Evolutionary conservation across 2,329 filamentous ascomycete species (phyloP).

Genomic region (Claviceps citrina): DNA sequence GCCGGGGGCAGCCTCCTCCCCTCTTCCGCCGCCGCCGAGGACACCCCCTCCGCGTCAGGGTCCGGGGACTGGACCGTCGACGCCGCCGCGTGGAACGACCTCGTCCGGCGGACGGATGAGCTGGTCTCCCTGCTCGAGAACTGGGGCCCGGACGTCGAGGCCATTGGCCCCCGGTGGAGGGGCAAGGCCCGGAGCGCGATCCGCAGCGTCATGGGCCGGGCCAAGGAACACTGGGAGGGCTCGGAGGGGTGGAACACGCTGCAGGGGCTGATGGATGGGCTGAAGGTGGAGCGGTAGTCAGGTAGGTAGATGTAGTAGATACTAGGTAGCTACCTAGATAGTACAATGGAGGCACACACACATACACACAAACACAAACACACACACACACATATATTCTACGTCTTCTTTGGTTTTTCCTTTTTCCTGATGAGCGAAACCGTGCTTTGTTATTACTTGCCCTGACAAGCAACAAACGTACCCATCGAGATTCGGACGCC

Average conservation of each 20-base stretch:
- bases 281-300: slow-evolving; percentile 27
- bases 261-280: slow-evolving; percentile 37
- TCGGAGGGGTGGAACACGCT: slow-evolving; percentile 51
- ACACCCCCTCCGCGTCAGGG: too few species aligned
- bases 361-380: too few species aligned
- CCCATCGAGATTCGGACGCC: too few species aligned
- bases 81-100: slow-evolving; percentile 49
- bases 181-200: slow-evolving; percentile 78
- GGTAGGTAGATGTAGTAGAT: background rate
- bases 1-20: slow-evolving; percentile 32
- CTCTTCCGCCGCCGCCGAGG: too few species aligned
- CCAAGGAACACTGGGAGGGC: slow-evolving; percentile 69
- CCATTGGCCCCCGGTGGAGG: slow-evolving; percentile 69
- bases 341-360: too few species aligned
- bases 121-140: slow-evolving; percentile 73
- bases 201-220: slow-evolving; percentile 68
- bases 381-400: too few species aligned
- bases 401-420: too few species aligned
- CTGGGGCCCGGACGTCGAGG: slow-evolving; percentile 48
- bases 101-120: slow-evolving; percentile 66
- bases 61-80: slow-evolving; percentile 37
- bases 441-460: too few species aligned
- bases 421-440: too few species aligned
- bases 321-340: too few species aligned
- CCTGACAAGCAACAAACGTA: too few species aligned